Conservation (phyloP, 306 rosid genomes). For the Rosa chinensis region DNA sequence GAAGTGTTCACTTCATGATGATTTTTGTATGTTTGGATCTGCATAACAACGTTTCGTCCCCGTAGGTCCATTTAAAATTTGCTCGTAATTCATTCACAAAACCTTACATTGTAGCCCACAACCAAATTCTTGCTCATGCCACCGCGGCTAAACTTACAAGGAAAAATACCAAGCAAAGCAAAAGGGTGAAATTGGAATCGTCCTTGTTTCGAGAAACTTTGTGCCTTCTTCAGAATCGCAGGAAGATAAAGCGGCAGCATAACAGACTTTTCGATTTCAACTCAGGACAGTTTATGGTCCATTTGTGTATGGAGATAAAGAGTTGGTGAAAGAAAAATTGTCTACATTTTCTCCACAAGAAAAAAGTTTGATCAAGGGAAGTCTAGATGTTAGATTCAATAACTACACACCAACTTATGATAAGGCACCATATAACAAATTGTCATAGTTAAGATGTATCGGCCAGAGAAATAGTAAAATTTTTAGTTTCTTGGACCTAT, state of each 20-base stretch:
- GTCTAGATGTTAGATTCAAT: constrained; percentile 28
- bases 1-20: constrained; percentile 44
- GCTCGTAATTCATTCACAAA: constrained; percentile 28
- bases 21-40: constrained; percentile 30
- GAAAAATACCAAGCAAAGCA: constrained; percentile 36
- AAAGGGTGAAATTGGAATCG: constrained; percentile 44
- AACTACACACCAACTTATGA: constrained; percentile 30
- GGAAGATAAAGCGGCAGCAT: constrained; percentile 38
- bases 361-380: constrained; percentile 19
- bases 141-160: constrained; percentile 26
- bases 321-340: constrained; percentile 27
- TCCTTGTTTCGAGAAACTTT: constrained; percentile 9
- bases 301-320: constrained; percentile 13
- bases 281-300: constrained; percentile 37
- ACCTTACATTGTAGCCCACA: constrained; percentile 35
- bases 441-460: no score
- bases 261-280: constrained; percentile 30
- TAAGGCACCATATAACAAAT: neutral
- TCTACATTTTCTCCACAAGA: constrained; percentile 25
- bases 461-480: no score
- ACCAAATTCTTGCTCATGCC: constrained; percentile 42
- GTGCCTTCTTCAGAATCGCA: constrained; percentile 22
- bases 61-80: constrained; percentile 1
- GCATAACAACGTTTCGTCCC: constrained; percentile 41
- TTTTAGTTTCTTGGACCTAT: no score